Conservation (phyloP, 805 yeast species). For the Zygoascus flipseniorum region DNA sequence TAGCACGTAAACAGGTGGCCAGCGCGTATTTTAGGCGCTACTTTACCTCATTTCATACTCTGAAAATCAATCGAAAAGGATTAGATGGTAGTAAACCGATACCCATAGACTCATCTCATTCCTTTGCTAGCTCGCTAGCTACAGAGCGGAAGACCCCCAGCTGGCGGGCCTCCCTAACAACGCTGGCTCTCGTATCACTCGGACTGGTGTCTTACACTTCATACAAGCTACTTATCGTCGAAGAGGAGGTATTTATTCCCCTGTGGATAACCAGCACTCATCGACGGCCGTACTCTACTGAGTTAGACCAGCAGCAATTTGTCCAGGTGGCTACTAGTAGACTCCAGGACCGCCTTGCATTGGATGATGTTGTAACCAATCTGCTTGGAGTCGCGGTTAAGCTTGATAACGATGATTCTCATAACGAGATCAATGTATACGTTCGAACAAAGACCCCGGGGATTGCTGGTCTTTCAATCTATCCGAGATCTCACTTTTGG, state of each 20-base stretch:
- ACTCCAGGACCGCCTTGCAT: conserved; percentile 14
- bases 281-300: conserved; percentile 13
- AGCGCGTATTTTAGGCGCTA: too few species aligned
- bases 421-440: conserved; percentile 5
- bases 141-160: neutral
- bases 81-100: neutral
- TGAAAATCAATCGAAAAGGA: too few species aligned
- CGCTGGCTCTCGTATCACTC: neutral
- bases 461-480: conserved; percentile 13
- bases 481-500: conserved; percentile 5
- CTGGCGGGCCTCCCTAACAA: neutral
- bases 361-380: conserved; percentile 13
- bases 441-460: conserved; percentile 15
- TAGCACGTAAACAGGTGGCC: too few species aligned
- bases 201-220: conserved; percentile 8
- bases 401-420: conserved; percentile 1
- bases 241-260: conserved; percentile 16
- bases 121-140: neutral
- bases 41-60: too few species aligned
- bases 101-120: neutral
- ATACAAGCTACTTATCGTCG: conserved; percentile 9
- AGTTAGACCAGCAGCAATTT: conserved; percentile 12
- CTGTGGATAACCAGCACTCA: conserved; percentile 12
- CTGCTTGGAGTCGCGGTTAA: conserved; percentile 10
- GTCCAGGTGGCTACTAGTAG: conserved; percentile 6